Percentiles rank a stretch among this genome's conserved stretches.
Conservation (phyloP, 2,329 filamentous ascomycete species). For the Hysterium pulicare region DNA sequence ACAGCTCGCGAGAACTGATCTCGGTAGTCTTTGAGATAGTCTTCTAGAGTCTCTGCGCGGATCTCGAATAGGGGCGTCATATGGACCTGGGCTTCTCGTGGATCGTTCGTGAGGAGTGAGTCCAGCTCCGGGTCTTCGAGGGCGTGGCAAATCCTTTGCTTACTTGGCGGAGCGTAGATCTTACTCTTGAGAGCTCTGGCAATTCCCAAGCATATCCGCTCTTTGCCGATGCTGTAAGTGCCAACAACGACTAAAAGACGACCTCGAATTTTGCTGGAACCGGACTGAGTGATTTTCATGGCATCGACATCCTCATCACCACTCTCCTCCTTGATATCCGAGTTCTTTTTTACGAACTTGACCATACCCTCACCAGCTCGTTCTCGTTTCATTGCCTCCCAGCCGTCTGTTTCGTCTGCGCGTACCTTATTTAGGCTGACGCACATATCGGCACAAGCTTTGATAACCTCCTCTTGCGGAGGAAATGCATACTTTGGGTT, state of each 20-base stretch:
- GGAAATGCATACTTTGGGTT: conserved; percentile 96
- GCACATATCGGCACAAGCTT: conserved; percentile 83
- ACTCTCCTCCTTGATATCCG: conserved; percentile 28
- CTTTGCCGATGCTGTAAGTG: conserved; percentile 97
- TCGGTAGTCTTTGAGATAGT: conserved; percentile 78
- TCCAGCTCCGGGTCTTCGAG: conserved; percentile 82
- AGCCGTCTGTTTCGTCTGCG: conserved; percentile 53
- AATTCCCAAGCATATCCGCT: conserved; percentile 90
- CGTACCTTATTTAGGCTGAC: conserved; percentile 69
- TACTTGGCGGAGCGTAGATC: conserved; percentile 80
- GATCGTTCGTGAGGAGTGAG: conserved; percentile 72
- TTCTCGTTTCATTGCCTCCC: conserved; percentile 55
- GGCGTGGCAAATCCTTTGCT: conserved; percentile 79
- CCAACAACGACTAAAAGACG: conserved; percentile 88
- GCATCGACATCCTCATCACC: conserved; percentile 24
- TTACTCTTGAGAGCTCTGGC: conserved; percentile 81
- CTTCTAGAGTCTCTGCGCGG: conserved; percentile 81
- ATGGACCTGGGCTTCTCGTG: conserved; percentile 85
- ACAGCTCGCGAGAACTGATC: conserved; percentile 82
- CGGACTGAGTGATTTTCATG: conserved; percentile 21
- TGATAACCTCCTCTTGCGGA: conserved; percentile 80
- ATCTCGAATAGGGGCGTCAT: conserved; percentile 98
- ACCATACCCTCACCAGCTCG: conserved; percentile 58
- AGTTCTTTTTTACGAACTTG: conserved; percentile 56
- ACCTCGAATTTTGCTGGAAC: conserved; percentile 47